Evolutionary conservation across 495 filamentous ascomycete species (phyloP).

Genomic region (Aspergillus ellipticus): DNA sequence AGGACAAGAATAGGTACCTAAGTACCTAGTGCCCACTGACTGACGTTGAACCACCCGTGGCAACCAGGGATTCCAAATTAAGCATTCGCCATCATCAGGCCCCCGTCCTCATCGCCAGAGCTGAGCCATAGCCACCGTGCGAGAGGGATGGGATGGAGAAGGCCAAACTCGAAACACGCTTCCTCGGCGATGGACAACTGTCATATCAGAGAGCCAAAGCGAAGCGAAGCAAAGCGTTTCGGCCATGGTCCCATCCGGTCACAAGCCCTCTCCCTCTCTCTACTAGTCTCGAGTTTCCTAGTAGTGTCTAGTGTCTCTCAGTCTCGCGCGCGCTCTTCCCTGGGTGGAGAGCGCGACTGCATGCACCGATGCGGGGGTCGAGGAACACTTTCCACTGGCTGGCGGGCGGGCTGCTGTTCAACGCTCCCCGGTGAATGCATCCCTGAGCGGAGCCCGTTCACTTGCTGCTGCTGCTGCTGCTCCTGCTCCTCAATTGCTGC

Average conservation of each 20-base stretch:
- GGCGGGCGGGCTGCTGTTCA: conserved; percentile 6
- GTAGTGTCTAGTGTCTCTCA: no score
- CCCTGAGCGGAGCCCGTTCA: background rate
- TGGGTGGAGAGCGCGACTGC: conserved; percentile 6
- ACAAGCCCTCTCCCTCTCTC: conserved; percentile 13
- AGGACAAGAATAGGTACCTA: no score
- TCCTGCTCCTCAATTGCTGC: background rate
- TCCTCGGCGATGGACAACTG: conserved; percentile 6
- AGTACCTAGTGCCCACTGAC: no score
- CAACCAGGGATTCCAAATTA: no score
- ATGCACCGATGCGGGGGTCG: conserved; percentile 20
- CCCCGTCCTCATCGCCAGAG: no score
- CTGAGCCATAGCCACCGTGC: no score
- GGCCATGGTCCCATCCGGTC: conserved; percentile 10
- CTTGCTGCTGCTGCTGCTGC: background rate
- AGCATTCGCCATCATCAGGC: no score
- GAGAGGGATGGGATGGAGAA: background rate
- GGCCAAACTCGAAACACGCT: background rate
- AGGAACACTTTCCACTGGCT: conserved; percentile 35
- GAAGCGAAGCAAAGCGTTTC: background rate
- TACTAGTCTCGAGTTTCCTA: no score
- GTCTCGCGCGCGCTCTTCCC: background rate
- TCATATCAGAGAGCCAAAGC: background rate
- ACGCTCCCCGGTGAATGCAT: conserved; percentile 2
- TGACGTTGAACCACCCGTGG: no score